Evolutionary conservation across 306 rosid species (phyloP), one percentile per base, ranked within the genome.

Genomic region (peach (Prunus persica)): DNA sequence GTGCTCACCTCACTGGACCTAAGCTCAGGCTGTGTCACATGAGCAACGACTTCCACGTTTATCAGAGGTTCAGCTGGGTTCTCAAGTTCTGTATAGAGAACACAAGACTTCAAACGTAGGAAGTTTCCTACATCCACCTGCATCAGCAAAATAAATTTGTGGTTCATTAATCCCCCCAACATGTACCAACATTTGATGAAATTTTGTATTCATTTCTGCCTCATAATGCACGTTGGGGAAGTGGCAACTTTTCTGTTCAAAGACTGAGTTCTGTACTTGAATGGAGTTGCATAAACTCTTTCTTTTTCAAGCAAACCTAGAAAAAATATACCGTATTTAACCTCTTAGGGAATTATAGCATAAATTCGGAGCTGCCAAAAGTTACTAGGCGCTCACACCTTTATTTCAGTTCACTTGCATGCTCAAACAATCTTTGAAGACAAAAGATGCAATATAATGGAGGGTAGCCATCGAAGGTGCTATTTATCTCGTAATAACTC

Each of bases 111-210:
- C 80, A 93, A 80, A 65, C 98, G 92, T 65, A 93, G 98, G 80
- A 84, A 93, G 74, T 89, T 87, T 71, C 98, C 98, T 78, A 93
- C 92, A 60, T 93, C 98, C 74, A 93, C 98, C 98, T 93, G 87
- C 85, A 86, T 68, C 80, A 78, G 30, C 68, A 78, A 69, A 46
- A 64, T 11, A 20, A 19, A 15, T 45, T 25, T 38, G 43, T 38
- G 43, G 43, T 38, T 68, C 19, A 22, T 8, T 57, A 30, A 20
- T 52, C 15, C 30, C 30, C 19, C 54, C 14, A 41, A 4, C 28
- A 12, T 14, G 2, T 27, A 13, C 62, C 62, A 1, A 52, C 49
- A 71, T 51, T 49, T 19, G 74, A 62, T 62, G 43, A 62, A 62
- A 6, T 27, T 27, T 7, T 14, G 67, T 24, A 58, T 24, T 58